Evolutionary conservation across 2,329 filamentous ascomycete species (phyloP), one percentile per base, ranked within the genome.

Genomic region (Trichocomaceae sp.): DNA sequence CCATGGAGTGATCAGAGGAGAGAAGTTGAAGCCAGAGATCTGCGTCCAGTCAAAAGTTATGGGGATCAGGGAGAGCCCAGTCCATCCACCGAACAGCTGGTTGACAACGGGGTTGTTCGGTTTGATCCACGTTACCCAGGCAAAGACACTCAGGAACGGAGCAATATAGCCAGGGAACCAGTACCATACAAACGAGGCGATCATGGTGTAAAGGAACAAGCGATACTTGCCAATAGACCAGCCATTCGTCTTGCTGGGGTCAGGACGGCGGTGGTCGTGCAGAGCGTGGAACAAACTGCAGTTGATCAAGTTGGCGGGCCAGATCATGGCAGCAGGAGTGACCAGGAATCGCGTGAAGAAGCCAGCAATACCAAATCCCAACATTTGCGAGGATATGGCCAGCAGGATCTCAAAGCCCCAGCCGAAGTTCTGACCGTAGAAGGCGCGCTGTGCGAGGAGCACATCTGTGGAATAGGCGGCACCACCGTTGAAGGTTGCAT

Each of bases 31-130:
- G 47, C 84, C 86, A 2, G 84, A 78, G 51, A 88, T 79, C 61
- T 88, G 84, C 5, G 84, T 85, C 85, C 86, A 89, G 72, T 90
- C 86, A 63, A 90, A 88, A 0, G 85, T 88, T 31, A 90, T 81
- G 1, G 86, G 86, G 6, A 89, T 71, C 26, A 90, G 64, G 0
- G 83, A 86, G 3, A 90, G 59, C 0, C 87, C 86, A 0, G 83
- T 85, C 48, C 76, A 77, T 1, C 84, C 85, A 1, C 87, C 87
- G 61, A 90, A 90, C 1, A 90, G 64, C 65, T 90, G 86, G 60
- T 90, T 90, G 39, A 90, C 69, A 9, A 87, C 71, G 0, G 81
- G 75, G 57, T 81, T 88, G 49, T 88, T 75, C 0, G 87, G 87
- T 1, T 80, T 81, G 55, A 88, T 79, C 85, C 86, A 89, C 0